A percentile compares a stretch with the other conserved stretches of the same genome.
phyloP scores from a whole-genome alignment of 352 stramenopile species.

The Globisporangium acanthophoron region DNA sequence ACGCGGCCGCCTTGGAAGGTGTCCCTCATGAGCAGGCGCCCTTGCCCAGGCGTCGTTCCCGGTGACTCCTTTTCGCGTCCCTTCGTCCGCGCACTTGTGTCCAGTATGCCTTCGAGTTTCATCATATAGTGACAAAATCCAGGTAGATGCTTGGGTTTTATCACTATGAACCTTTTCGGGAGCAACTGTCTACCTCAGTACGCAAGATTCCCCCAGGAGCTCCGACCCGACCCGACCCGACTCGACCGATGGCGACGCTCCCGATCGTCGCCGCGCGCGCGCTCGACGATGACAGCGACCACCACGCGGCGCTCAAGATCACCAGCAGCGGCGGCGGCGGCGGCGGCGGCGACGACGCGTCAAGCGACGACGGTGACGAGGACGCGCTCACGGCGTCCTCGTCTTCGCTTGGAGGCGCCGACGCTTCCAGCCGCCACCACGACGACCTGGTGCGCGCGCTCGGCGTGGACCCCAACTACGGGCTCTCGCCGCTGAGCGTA shows the following conservation, averaged over 20 bases:
- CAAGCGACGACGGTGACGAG: constrained; percentile 5
- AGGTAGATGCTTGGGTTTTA: too few species aligned
- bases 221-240: too few species aligned
- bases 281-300: constrained; percentile 5
- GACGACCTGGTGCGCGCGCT: constrained; percentile 64
- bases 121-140: too few species aligned
- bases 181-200: not conserved
- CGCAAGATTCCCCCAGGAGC: not conserved
- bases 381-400: constrained; percentile 11
- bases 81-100: too few species aligned
- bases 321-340: not conserved
- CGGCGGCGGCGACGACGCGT: not conserved
- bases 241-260: constrained; percentile 7
- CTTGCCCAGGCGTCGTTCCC: too few species aligned
- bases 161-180: too few species aligned
- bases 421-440: constrained; percentile 16
- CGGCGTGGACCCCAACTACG: constrained; percentile 57
- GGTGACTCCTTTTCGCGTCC: too few species aligned
- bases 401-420: constrained; percentile 14
- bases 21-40: too few species aligned
- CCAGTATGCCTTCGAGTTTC: too few species aligned
- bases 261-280: constrained; percentile 12
- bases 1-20: too few species aligned
- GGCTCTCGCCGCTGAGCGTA: constrained; percentile 46
- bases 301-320: constrained; percentile 8